phyloP scores from a whole-genome alignment of 2,329 filamentous ascomycete species.

The Macrophomina phaseolina region DNA sequence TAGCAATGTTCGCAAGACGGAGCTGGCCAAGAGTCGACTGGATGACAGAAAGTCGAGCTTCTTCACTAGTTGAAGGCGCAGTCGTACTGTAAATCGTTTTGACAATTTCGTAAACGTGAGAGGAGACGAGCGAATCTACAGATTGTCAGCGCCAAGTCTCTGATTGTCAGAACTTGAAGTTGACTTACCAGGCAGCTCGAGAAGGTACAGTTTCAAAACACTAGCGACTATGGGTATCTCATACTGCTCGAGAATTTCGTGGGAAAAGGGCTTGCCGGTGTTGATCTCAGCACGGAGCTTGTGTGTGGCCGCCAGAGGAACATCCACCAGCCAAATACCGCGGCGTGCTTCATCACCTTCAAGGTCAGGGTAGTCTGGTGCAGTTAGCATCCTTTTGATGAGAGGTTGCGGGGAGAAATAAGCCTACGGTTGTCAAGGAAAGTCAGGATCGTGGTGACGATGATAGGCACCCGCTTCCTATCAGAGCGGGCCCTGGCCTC shows the following conservation, averaged over 20 bases:
- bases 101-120: constrained; percentile 97
- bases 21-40: constrained; percentile 96
- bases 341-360: constrained; percentile 94
- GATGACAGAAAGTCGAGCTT: constrained; percentile 83
- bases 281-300: constrained; percentile 83
- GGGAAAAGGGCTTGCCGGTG: constrained; percentile 78
- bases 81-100: constrained; percentile 94
- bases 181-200: constrained; percentile 84
- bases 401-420: not conserved
- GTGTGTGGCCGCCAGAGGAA: constrained; percentile 83
- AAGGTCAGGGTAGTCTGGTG: constrained; percentile 83
- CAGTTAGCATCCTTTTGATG: constrained; percentile 24
- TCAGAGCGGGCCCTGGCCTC: constrained; percentile 92
- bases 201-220: constrained; percentile 88
- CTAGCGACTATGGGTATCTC: constrained; percentile 95
- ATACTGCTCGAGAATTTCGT: constrained; percentile 81
- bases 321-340: constrained; percentile 92
- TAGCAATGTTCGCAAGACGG: constrained; percentile 95
- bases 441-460: constrained; percentile 90
- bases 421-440: constrained; percentile 82
- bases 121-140: constrained; percentile 94
- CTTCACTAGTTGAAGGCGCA: constrained; percentile 69
- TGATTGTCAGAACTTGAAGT: not conserved
- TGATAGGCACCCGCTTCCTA: constrained; percentile 89
- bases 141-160: constrained; percentile 6